phyloP scores from a whole-genome alignment of 345 rosid genomes.

The Luvunga scandens region DNA sequence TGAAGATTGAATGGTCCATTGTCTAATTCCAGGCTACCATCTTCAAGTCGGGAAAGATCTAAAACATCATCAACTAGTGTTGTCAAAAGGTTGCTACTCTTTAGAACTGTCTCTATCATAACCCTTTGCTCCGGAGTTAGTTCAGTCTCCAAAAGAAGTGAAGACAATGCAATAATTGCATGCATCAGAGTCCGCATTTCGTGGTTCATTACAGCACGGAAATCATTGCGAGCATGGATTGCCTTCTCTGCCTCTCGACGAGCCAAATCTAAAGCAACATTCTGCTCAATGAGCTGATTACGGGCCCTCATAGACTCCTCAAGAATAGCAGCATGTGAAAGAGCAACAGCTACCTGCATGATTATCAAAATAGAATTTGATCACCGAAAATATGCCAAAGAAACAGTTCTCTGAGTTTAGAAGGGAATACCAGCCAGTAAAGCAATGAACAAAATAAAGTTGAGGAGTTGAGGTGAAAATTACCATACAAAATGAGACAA shows the following conservation, averaged over 20 bases:
- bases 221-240: constrained; percentile 89
- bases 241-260: constrained; percentile 91
- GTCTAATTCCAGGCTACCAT: constrained; percentile 81
- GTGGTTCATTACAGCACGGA: constrained; percentile 94
- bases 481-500: not conserved
- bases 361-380: constrained; percentile 13
- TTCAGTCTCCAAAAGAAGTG: constrained; percentile 85
- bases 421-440: not conserved
- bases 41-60: constrained; percentile 91
- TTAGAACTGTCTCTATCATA: constrained; percentile 82
- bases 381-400: not conserved
- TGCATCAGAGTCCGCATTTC: constrained; percentile 97
- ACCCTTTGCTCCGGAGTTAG: constrained; percentile 76
- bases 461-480: not conserved
- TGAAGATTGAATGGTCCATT: constrained; percentile 62
- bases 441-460: not conserved
- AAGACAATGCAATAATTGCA: constrained; percentile 81
- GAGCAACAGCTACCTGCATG: constrained; percentile 91
- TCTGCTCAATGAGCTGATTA: constrained; percentile 82
- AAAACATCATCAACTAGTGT: constrained; percentile 84
- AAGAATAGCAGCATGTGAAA: constrained; percentile 91
- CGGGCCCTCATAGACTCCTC: constrained; percentile 93
- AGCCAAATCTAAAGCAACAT: constrained; percentile 73
- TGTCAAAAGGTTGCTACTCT: constrained; percentile 88
- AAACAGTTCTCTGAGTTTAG: not conserved